Evolutionary conservation across 23 red algal species (phyloP), one percentile per base, ranked within the genome.

Genomic region (Gracilaria domingensis): DNA sequence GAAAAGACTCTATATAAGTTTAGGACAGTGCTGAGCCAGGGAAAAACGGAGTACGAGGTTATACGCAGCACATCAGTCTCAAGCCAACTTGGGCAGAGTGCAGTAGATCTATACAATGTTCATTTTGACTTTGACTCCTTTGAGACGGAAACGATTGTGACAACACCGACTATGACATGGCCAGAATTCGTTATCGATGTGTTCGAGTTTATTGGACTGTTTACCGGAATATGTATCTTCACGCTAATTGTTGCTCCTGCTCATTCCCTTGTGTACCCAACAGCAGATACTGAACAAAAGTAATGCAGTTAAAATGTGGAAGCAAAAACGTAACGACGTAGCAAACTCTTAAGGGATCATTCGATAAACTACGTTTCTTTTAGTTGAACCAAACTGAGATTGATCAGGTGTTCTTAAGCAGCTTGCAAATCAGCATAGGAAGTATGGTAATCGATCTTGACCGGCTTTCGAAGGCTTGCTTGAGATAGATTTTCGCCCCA

Each of bases 161-260:
- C 82, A 32, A 75, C 48, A 42, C 82, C 91, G 2, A 94, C 81
- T 23, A 94, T 87, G 82, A 76, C 73, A n/a, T 86, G 82, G 91
- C 75, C 91, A 26, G 91, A 94, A 81, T 94, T 88, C 33, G 33
- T 94, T 45, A 79, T 83, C 42, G 91, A 94, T 56, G 83, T 94
- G n/a, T 94, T 94, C 53, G 91, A 94, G 65, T 87, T 86, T 34
- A 74, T 94, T 81, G 91, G 91, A 32, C 28, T 94, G 71, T 94
- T 94, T 75, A 94, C 91, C 48, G 91, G 91, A 72, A 81, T 94
- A 72, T 94, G 91, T 72, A 87, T 94, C 39, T 94, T 87, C 59
- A 86, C 91, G 53, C 75, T 94, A 58, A 81, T 94, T 67, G 91
- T 94, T n/a, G 83, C 77, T 12, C 91, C 91, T 30, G 80, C 91